Evolutionary conservation across 805 yeast genomes (phyloP), one percentile per base, ranked within the genome.

Genomic region (Candida nitratophila): DNA sequence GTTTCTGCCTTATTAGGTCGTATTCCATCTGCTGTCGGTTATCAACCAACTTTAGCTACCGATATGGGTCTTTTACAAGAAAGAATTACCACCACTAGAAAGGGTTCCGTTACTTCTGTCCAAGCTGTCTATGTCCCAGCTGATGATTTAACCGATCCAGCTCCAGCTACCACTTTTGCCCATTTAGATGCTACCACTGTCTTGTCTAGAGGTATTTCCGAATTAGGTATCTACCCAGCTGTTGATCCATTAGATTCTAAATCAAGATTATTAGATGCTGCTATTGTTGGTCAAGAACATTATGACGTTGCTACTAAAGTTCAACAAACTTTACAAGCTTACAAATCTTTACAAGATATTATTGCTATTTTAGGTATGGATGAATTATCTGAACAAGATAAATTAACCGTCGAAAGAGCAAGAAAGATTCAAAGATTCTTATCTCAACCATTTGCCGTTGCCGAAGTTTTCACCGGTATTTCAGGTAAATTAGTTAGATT

Each of bases 291-390:
- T 74, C 86, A 88, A 75, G 99, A 93, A 79, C 99, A 93, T 79
- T 93, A 93, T 77, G 85, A 83, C 60, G 88, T 85, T 70, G 99
- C 99, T 55, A 77, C 95, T 60, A 67, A 74, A 64, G 99, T 93
- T 60, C 99, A 93, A 81, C 93, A 90, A 79, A 93, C 99, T 62
- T 80, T 93, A 72, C 99, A 93, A 81, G 96, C 98, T 63, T 93
- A 93, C 86, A 93, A 93, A 82, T 93, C 99, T 61, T 81, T 93
- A 71, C 99, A 93, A 81, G 99, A 93, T 84, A 93, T 93, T 75
- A 93, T 93, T 83, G 99, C 99, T 74, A 93, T 93, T 82, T 86
- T 93, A 74, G 99, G 99, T 90, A 93, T 93, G 99, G 99, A 93
- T 76, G 99, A 93, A 81, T 84, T 93, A 78, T 89, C 97, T 58